Conservation (phyloP, 1,284 basidiomycete genomes). For the Leccinum pachyderme region DNA sequence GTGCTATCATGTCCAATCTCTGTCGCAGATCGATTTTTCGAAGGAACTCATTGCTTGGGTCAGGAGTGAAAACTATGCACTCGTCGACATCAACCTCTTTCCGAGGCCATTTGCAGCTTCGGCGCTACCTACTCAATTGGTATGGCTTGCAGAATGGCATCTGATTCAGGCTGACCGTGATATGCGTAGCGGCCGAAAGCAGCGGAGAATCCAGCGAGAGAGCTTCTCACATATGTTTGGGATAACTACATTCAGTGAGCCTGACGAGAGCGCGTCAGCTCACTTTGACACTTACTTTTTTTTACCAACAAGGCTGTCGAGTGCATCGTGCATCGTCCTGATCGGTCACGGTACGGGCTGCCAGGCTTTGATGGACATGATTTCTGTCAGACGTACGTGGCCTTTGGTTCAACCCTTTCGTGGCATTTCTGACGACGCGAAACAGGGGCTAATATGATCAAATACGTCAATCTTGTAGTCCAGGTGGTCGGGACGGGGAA, state of each 20-base stretch:
- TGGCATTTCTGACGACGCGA: neutral
- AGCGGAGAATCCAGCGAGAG: slow-evolving; percentile 36
- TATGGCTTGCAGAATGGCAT: slow-evolving; percentile 21
- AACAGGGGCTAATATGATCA: slow-evolving; percentile 52
- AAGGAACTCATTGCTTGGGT: slow-evolving; percentile 81
- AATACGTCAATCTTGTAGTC: slow-evolving; percentile 65
- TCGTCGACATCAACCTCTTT: slow-evolving; percentile 88
- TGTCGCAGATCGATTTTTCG: slow-evolving; percentile 77
- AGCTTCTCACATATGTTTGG: slow-evolving; percentile 85
- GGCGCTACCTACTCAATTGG: slow-evolving; percentile 30
- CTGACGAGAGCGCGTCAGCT: neutral
- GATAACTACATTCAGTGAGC: slow-evolving; percentile 89
- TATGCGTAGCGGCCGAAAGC: slow-evolving; percentile 27
- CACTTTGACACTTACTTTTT: neutral
- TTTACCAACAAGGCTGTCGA: slow-evolving; percentile 54
- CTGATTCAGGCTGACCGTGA: neutral
- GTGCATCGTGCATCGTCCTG: slow-evolving; percentile 71
- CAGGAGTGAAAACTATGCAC: slow-evolving; percentile 57
- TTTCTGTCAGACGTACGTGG: slow-evolving; percentile 64
- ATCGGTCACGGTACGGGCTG: slow-evolving; percentile 88
- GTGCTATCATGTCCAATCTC: slow-evolving; percentile 2
- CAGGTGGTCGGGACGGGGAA: slow-evolving; percentile 74
- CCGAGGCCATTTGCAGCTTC: slow-evolving; percentile 54
- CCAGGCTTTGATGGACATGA: slow-evolving; percentile 68
- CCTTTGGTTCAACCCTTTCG: slow-evolving; percentile 1